phyloP scores from a whole-genome alignment of 1,284 basidiomycete species.

The Sanghuangporus sanghuang region DNA sequence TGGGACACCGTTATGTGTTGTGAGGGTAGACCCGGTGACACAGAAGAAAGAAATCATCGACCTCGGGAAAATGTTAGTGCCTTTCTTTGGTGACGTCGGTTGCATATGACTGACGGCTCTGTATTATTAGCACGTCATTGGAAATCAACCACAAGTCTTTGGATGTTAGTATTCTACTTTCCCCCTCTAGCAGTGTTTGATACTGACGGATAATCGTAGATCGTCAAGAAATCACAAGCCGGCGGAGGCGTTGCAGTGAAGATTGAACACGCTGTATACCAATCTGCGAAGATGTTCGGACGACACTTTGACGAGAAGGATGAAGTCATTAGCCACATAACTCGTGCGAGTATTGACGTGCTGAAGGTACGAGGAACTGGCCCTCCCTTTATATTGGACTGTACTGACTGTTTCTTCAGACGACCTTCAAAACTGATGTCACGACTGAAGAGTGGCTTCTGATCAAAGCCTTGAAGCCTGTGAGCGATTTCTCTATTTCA shows the following conservation, averaged over 20 bases:
- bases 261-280: slow-evolving; percentile 96
- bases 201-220: slow-evolving; percentile 40
- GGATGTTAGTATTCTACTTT: slow-evolving; percentile 45
- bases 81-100: not conserved
- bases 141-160: slow-evolving; percentile 90
- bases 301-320: slow-evolving; percentile 96
- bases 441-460: slow-evolving; percentile 91
- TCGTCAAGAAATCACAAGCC: slow-evolving; percentile 90
- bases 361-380: slow-evolving; percentile 60
- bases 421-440: slow-evolving; percentile 87
- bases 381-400: no score
- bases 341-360: slow-evolving; percentile 90
- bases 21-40: slow-evolving; percentile 81
- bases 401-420: slow-evolving; percentile 40
- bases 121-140: slow-evolving; percentile 70
- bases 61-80: slow-evolving; percentile 87
- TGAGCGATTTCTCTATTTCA: slow-evolving; percentile 32
- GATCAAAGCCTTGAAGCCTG: slow-evolving; percentile 88
- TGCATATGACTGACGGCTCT: not conserved
- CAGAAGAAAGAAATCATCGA: slow-evolving; percentile 89
- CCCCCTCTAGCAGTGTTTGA: slow-evolving; percentile 18
- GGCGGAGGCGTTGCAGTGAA: slow-evolving; percentile 98
- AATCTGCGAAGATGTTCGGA: slow-evolving; percentile 92
- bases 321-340: slow-evolving; percentile 87
- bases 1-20: slow-evolving; percentile 94